phyloP scores from a whole-genome alignment of 257 asterid species.

The Phtheirospermum japonicum region DNA sequence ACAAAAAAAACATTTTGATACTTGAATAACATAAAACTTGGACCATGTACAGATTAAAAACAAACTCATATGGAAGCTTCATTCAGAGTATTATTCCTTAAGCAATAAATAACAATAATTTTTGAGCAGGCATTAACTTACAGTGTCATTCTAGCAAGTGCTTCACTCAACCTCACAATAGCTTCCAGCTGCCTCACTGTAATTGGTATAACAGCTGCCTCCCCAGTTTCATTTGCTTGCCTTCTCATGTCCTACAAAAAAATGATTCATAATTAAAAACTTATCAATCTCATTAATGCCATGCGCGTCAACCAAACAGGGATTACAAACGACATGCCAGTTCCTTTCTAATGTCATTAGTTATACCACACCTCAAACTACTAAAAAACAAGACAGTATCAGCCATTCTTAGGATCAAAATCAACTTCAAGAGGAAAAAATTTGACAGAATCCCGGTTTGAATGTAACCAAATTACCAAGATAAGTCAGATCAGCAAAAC shows the following conservation, averaged over 20 bases:
- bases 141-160: constrained; percentile 67
- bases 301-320: constrained; percentile 8
- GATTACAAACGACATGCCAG: not conserved
- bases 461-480: not conserved
- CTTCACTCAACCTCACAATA: constrained; percentile 87
- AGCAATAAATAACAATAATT: constrained; percentile 7
- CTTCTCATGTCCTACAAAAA: constrained; percentile 74
- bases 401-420: not conserved
- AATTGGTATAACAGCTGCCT: constrained; percentile 82
- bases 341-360: not conserved
- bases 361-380: not conserved
- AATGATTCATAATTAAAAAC: constrained; percentile 7
- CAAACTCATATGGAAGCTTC: not conserved
- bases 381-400: not conserved
- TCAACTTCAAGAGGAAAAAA: not conserved
- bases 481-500: not conserved
- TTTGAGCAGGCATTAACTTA: constrained; percentile 39
- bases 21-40: not conserved
- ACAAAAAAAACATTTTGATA: not conserved
- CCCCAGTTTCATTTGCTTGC: constrained; percentile 91
- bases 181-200: constrained; percentile 98
- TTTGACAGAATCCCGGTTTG: not conserved
- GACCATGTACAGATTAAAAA: not conserved
- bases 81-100: not conserved
- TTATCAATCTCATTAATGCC: not conserved